phyloP scores from a whole-genome alignment of 2,329 filamentous ascomycete genomes.

The Pseudogymnoascus sp. region DNA sequence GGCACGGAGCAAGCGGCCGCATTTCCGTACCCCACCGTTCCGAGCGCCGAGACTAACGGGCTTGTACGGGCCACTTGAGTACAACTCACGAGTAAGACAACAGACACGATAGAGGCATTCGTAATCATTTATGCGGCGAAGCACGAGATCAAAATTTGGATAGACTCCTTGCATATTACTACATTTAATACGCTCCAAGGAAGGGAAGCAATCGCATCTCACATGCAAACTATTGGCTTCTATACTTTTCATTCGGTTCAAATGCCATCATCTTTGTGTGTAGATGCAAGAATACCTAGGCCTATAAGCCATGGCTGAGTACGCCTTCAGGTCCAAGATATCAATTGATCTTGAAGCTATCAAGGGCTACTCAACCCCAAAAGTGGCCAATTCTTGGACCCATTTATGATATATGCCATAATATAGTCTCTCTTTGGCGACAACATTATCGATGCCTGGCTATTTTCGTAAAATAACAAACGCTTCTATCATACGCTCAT shows the following conservation, averaged over 20 bases:
- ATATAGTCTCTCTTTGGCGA: neutral
- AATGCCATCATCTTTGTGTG: neutral
- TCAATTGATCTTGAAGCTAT: neutral
- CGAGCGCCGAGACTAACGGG: neutral
- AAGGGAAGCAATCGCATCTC: neutral
- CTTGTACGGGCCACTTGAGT: neutral
- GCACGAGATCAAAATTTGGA: neutral
- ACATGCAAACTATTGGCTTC: neutral
- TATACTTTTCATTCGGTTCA: neutral
- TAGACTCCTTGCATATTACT: neutral
- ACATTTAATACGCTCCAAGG: neutral
- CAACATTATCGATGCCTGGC: neutral
- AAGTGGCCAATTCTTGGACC: neutral
- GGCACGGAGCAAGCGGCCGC: conserved; percentile 7
- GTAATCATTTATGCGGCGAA: neutral
- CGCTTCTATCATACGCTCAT: conserved; percentile 20
- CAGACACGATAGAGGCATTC: neutral
- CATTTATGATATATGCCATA: neutral
- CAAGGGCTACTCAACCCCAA: neutral
- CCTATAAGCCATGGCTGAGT: neutral
- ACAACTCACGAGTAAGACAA: neutral
- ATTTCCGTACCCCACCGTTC: neutral
- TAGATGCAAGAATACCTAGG: neutral
- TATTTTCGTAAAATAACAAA: neutral
- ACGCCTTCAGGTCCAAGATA: neutral